Conservation (phyloP, 805 yeast genomes). For the Lipomyces japonicus region DNA sequence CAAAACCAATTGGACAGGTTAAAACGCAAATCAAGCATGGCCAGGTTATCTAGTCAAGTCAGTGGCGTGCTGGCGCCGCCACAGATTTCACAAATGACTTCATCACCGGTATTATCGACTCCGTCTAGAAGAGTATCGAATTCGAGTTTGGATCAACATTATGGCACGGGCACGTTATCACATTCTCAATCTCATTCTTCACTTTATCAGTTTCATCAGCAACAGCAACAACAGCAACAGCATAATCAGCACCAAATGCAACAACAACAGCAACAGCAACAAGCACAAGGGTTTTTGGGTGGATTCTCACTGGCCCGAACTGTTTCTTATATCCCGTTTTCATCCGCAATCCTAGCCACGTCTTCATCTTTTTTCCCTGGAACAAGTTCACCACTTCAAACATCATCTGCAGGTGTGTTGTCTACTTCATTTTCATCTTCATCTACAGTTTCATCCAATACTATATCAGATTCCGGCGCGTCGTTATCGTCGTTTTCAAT, state of each 20-base stretch:
- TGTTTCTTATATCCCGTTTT: slow-evolving; percentile 17
- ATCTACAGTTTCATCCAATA: slow-evolving; percentile 3
- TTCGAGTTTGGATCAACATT: too few relatives aligned
- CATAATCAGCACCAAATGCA: slow-evolving; percentile 7
- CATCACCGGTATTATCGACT: slow-evolving; percentile 12
- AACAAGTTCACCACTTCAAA: not conserved
- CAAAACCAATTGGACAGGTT: slow-evolving; percentile 15
- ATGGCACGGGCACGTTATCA: slow-evolving; percentile 4
- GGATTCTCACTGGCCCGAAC: slow-evolving; percentile 19
- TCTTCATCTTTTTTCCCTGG: slow-evolving; percentile 1
- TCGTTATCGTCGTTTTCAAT: slow-evolving; percentile 2
- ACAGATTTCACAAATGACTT: slow-evolving; percentile 10
- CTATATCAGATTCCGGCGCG: not conserved
- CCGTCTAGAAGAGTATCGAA: slow-evolving; percentile 8
- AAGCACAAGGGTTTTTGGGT: slow-evolving; percentile 4
- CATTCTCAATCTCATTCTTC: slow-evolving; percentile 6
- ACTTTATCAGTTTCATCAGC: not conserved
- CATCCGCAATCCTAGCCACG: slow-evolving; percentile 15
- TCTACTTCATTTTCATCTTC: slow-evolving; percentile 8
- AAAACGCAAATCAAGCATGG: slow-evolving; percentile 17
- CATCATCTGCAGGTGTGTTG: slow-evolving; percentile 9
- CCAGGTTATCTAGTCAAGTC: slow-evolving; percentile 8
- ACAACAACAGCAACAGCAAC: slow-evolving; percentile 3
- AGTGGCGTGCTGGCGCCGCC: slow-evolving; percentile 18
- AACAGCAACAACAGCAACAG: slow-evolving; percentile 14